Base-by-base conservation (phyloP, 306 rosid species). In the Medicago lupulina region DNA sequence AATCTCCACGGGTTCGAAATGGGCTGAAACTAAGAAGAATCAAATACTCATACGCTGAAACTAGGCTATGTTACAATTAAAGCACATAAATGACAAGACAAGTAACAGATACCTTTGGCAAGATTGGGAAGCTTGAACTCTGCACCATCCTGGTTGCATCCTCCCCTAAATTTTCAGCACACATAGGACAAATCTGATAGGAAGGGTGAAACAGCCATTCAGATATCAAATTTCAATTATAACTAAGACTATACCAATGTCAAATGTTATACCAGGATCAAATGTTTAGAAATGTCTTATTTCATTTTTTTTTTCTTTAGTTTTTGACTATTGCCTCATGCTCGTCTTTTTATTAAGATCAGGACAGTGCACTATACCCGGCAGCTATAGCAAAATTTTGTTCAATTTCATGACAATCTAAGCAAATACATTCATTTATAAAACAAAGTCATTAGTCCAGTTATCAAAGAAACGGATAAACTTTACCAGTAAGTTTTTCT, bases 171-270 rank as follows among this genome's bases (percentile, higher is more conserved):
- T 75, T 77, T 47, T 85, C 96, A 0, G 88, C 98, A 70, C 99
- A 95, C 41, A 90, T 58, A 19, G 99, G 97, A 83, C 99, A 95
- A 79, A 92, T 83, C 99, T 95, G 86, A 73, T 67, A 80, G 57
- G 74, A 76, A 73, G 46, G 79, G 61, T 14, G 38, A 76, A 78
- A 76, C 54, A 53, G 39, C 53, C 69, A 59, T 17, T 76, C 68
- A 83, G 49, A 74, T 67, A 76, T 75, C 79, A 80, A 73, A 80
- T 67, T 80, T 66, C 66, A 79, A 69, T 23, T 67, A 79, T 55
- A 81, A 74, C 60, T 1, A 50, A 50, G 17, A 74, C 46, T 34
- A 11, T 21, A 62, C 74, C 64, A 36, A 15, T 17, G 8, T 6
- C 2, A 40, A 75, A 83, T 39, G 34, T 41, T 57, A 11, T 21